phyloP scores from a whole-genome alignment of 306 rosid species.

The Pterocarpus macrocarpus region DNA sequence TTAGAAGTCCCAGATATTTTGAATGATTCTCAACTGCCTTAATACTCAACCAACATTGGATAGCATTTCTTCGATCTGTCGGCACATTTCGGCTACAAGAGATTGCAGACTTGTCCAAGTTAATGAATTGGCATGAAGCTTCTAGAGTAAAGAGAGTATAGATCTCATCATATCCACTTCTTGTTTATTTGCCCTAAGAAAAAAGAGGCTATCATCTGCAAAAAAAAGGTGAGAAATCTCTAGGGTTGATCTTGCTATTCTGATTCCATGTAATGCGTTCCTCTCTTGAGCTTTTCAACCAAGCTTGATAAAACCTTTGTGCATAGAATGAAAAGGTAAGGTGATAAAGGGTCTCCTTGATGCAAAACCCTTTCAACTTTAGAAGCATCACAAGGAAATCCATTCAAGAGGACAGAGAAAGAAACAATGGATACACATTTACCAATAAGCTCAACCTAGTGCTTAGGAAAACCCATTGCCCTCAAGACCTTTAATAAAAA shows the following conservation, averaged over 20 bases:
- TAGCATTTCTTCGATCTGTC: no score
- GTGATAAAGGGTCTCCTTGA: background rate
- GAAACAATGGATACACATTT: background rate
- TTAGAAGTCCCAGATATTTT: background rate
- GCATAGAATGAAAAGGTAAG: background rate
- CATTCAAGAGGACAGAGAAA: background rate
- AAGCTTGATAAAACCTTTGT: no score
- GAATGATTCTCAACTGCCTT: background rate
- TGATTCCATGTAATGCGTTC: no score
- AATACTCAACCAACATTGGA: no score
- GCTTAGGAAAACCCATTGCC: background rate
- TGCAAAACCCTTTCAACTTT: background rate
- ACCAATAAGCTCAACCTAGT: background rate
- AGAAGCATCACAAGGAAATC: background rate
- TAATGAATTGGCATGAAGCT: background rate
- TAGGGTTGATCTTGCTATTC: background rate
- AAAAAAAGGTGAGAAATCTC: no score
- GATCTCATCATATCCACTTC: no score
- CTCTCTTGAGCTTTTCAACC: accelerated
- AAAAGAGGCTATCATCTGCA: no score
- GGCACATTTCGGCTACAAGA: no score
- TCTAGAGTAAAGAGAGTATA: background rate
- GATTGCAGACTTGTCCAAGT: background rate
- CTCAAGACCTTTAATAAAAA: background rate
- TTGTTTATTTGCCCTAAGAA: no score